Percentiles rank a stretch among this genome's conserved stretches.
Conservation (phyloP, 2,329 filamentous ascomycete genomes). For the Domatiomyces globalis region DNA sequence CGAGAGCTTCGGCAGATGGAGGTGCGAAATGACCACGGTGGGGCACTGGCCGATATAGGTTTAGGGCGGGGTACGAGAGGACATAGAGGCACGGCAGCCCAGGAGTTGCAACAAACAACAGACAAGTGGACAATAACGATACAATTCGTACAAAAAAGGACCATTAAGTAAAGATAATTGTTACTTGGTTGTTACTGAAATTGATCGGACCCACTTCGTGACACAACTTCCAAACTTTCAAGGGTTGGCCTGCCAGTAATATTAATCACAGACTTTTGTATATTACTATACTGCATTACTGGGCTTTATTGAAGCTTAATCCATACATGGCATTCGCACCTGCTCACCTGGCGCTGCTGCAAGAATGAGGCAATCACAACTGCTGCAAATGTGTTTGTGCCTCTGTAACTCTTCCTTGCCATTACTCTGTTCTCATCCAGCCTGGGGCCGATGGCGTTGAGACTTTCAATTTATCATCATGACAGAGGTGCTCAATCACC, state of each 20-base stretch:
- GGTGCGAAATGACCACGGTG: too few relatives aligned
- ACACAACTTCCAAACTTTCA: background rate
- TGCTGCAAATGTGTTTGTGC: background rate
- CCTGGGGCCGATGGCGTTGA: background rate
- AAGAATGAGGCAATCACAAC: background rate
- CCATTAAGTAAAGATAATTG: too few relatives aligned
- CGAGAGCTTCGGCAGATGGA: too few relatives aligned
- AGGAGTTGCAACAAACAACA: too few relatives aligned
- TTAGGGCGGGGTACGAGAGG: too few relatives aligned
- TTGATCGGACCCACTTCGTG: too few relatives aligned
- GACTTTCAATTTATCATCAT: conserved; percentile 4
- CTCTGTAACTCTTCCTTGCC: background rate
- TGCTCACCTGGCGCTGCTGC: background rate
- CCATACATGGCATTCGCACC: background rate
- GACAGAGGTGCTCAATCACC: conserved; percentile 10
- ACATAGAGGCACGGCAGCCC: too few relatives aligned
- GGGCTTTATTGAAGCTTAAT: background rate
- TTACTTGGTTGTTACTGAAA: too few relatives aligned
- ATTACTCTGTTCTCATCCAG: background rate
- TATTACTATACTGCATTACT: too few relatives aligned
- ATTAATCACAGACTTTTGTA: background rate
- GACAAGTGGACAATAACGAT: too few relatives aligned
- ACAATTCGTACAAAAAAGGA: too few relatives aligned
- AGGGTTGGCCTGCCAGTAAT: background rate
- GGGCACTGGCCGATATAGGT: too few relatives aligned